Percentiles rank a stretch among this genome's conserved stretches.
Conservation (phyloP, 208 protist genomes). For the Trichomonas tenax region DNA sequence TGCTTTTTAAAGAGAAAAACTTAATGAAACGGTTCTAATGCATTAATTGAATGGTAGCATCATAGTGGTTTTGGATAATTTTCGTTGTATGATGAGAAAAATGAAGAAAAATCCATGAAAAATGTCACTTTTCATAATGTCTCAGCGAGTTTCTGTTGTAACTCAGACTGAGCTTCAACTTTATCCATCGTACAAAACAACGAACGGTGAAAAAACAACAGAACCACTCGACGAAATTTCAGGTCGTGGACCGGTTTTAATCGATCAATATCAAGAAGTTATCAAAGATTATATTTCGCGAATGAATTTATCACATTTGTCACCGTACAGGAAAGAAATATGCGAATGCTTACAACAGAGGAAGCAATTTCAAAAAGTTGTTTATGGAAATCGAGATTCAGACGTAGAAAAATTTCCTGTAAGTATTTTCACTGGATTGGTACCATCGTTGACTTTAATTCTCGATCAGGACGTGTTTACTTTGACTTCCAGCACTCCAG, state of each 20-base stretch:
- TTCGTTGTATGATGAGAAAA: background rate
- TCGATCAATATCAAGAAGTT: background rate
- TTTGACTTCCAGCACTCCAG: background rate
- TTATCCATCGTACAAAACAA: background rate
- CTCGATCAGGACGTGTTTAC: background rate
- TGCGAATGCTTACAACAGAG: background rate
- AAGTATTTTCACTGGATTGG: background rate
- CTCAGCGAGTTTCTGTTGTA: background rate
- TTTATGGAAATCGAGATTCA: background rate
- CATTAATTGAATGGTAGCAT: background rate
- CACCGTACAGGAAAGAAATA: background rate
- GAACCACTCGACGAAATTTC: background rate
- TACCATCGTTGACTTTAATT: background rate
- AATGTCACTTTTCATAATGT: background rate
- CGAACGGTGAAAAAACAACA: background rate
- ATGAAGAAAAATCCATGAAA: background rate
- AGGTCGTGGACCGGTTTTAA: background rate
- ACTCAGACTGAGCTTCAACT: background rate
- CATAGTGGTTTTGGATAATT: background rate
- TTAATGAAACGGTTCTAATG: too few relatives aligned
- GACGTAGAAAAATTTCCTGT: background rate
- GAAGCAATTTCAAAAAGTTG: background rate
- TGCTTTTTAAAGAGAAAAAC: too few relatives aligned
- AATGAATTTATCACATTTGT: background rate
- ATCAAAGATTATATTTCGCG: background rate